phyloP scores from a whole-genome alignment of 345 rosid genomes.

The Arabis alpina region DNA sequence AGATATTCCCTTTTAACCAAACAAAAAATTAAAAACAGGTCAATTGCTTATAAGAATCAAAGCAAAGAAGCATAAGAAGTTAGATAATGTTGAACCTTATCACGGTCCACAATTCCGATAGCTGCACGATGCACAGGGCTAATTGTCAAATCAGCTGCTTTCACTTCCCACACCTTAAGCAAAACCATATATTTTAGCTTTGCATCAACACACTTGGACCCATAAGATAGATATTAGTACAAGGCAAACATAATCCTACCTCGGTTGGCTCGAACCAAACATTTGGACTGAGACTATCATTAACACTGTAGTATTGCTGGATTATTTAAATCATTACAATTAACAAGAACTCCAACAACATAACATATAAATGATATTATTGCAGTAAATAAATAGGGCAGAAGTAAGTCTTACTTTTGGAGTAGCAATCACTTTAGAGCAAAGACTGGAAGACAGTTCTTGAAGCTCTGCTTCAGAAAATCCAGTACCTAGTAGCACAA shows the following conservation, averaged over 20 bases:
- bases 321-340: slow-evolving; percentile 23
- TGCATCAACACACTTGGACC: too few relatives aligned
- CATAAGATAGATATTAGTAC: too few relatives aligned
- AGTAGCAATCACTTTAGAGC: slow-evolving; percentile 70
- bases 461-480: slow-evolving; percentile 85
- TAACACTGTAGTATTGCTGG: slow-evolving; percentile 78
- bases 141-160: too few relatives aligned
- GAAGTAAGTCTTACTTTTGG: slow-evolving; percentile 64
- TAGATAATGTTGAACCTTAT: too few relatives aligned
- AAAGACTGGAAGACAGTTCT: slow-evolving; percentile 80
- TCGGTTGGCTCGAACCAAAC: slow-evolving; percentile 94
- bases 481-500: slow-evolving; percentile 68
- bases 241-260: slow-evolving; percentile 50
- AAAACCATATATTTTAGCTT: too few relatives aligned
- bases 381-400: slow-evolving; percentile 4
- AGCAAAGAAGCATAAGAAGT: too few relatives aligned
- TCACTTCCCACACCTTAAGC: too few relatives aligned
- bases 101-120: too few relatives aligned
- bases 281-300: slow-evolving; percentile 72
- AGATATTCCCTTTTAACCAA: too few relatives aligned
- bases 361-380: not conserved
- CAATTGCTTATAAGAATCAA: too few relatives aligned
- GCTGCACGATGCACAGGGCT: too few relatives aligned
- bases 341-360: slow-evolving; percentile 4
- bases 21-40: too few relatives aligned